phyloP scores from a whole-genome alignment of 2,329 filamentous ascomycete species.

The Aspergillus sp. region DNA sequence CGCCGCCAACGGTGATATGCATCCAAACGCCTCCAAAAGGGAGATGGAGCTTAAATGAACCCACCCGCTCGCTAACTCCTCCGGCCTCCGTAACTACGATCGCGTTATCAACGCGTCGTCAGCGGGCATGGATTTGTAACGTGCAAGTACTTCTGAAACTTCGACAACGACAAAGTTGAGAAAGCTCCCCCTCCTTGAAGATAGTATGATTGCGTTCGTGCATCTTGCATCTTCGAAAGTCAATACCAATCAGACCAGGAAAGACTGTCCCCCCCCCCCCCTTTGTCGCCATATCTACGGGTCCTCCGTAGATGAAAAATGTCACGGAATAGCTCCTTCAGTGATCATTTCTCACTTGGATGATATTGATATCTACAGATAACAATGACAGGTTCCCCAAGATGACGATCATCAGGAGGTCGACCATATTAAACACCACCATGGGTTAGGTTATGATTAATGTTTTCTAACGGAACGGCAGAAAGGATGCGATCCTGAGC shows the following conservation, averaged over 20 bases:
- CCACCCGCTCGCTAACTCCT: not conserved
- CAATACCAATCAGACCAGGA: too few relatives aligned
- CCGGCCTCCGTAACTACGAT: too few relatives aligned
- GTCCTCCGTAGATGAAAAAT: too few relatives aligned
- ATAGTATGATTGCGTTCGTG: too few relatives aligned
- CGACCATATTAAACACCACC: not conserved
- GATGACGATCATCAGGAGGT: not conserved
- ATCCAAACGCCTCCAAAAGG: not conserved
- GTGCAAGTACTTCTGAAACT: too few relatives aligned
- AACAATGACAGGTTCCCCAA: not conserved
- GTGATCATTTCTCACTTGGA: not conserved
- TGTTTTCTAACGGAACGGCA: not conserved
- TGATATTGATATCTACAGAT: too few relatives aligned
- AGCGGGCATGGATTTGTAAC: not conserved
- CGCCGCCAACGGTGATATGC: conserved; percentile 1
- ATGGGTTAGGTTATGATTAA: not conserved
- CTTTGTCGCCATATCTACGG: too few relatives aligned
- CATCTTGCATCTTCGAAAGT: too few relatives aligned
- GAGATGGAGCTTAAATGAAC: conserved; percentile 6
- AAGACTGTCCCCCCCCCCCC: too few relatives aligned
- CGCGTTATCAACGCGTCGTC: not conserved
- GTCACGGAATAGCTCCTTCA: too few relatives aligned
- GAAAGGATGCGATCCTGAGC: not conserved
- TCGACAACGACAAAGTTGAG: too few relatives aligned
- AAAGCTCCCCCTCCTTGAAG: too few relatives aligned